Evolutionary conservation across 352 stramenopile genomes (phyloP), one percentile per base, ranked within the genome.

Genomic region (Globisporangium paddicum): DNA sequence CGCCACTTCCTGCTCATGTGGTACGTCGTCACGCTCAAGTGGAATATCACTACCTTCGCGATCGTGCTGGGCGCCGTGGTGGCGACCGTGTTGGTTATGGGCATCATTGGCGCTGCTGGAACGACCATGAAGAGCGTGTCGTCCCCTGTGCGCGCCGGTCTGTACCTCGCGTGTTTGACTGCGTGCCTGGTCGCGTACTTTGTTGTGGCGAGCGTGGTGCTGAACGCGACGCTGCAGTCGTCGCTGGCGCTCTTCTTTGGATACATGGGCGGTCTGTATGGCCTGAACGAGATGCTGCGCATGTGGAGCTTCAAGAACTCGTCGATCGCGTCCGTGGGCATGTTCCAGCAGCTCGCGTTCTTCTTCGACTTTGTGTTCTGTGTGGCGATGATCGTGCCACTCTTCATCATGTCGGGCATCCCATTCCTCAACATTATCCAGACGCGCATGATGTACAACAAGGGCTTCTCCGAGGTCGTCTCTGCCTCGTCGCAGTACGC

Each of bases 361-460:
- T 77, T 93, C 53, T 95, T 95, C 47, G 85, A 95, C 68, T 95
- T 91, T 57, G 47, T 95, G 9, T 93, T 93, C 56, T 78, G 81
- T 28, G 64, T 79, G 37, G 60, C 77, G 7, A 87, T 93, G 74
- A 84, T 93, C 32, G 56, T 90, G 16, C 82, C 83, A 47, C 67
- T 95, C 26, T 67, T 95, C 21, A 67, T 93, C 28, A 80, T 95
- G 69, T 93, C 82, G 57, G 77, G 72, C 30, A 88, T 95, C 35
- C 85, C 85, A 55, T 95, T 95, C 66, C 53, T 95, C 41, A 93
- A 93, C 63, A 87, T 92, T 16, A 87, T 95, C 34, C 85, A 95
- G 67, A 93, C 85, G 51, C 83, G 85, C 60, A 95, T 95, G 85
- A 95, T 95, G 85, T 95, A 93, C 79, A 95, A 95, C 67, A 87